Evolutionary conservation across 2,329 filamentous ascomycete genomes (phyloP).

Genomic region (Colletotrichum melonis): DNA sequence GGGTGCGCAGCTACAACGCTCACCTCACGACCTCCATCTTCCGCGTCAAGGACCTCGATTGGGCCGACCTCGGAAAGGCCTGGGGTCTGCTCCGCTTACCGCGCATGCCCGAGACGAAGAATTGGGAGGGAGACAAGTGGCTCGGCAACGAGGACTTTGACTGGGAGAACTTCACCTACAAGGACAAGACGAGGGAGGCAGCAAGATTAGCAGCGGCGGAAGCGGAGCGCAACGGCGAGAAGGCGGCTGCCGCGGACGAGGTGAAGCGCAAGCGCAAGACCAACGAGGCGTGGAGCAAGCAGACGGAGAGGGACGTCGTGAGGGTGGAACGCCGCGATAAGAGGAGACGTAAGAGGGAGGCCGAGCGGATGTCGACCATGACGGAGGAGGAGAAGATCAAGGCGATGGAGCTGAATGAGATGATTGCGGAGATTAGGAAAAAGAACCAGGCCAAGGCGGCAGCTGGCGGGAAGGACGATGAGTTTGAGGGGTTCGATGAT

Average conservation of each 20-base stretch:
- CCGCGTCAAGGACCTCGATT: constrained; percentile 82
- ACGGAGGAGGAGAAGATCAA: constrained; percentile 76
- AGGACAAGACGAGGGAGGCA: constrained; percentile 77
- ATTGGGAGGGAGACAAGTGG: constrained; percentile 75
- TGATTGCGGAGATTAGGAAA: constrained; percentile 73
- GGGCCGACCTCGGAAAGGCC: constrained; percentile 81
- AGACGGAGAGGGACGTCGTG: constrained; percentile 73
- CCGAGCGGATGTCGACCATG: constrained; percentile 71
- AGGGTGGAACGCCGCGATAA: constrained; percentile 72
- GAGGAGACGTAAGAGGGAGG: constrained; percentile 72
- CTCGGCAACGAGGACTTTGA: constrained; percentile 71
- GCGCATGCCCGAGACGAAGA: constrained; percentile 90
- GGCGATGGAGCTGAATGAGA: constrained; percentile 69
- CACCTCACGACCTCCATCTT: constrained; percentile 95
- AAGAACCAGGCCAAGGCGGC: constrained; percentile 62
- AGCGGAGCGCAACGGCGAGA: constrained; percentile 54
- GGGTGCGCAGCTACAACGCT: constrained; percentile 90
- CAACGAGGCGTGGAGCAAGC: constrained; percentile 79
- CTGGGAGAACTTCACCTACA: constrained; percentile 76
- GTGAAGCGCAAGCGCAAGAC: constrained; percentile 68
- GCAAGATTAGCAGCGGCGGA: constrained; percentile 69
- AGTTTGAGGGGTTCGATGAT: constrained; percentile 69
- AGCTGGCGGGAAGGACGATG: constrained; percentile 50
- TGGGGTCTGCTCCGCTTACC: constrained; percentile 91
- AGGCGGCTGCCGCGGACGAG: constrained; percentile 46